phyloP scores from a whole-genome alignment of 306 rosid species.

The Castanea sativa region DNA sequence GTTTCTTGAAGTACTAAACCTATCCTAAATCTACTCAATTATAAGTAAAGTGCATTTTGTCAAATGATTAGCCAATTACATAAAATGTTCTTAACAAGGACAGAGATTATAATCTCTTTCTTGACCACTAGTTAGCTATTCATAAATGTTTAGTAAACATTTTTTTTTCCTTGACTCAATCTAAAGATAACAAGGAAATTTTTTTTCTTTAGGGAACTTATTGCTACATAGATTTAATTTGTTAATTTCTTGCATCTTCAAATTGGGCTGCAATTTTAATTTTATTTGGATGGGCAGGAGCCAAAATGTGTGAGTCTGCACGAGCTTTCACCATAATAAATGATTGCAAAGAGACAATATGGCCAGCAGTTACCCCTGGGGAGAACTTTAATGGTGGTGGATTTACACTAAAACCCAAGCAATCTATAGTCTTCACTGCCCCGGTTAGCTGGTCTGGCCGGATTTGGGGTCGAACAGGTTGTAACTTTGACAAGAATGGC shows the following conservation, averaged over 20 bases:
- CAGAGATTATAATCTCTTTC: not conserved
- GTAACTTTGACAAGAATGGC: slow-evolving; percentile 71
- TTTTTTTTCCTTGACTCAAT: too few species aligned
- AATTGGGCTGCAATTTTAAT: not conserved
- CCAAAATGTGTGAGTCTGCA: slow-evolving; percentile 45
- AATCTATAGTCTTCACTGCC: slow-evolving; percentile 53
- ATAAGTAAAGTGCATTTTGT: too few species aligned
- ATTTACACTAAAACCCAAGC: slow-evolving; percentile 56
- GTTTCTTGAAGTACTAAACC: too few species aligned
- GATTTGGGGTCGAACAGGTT: slow-evolving; percentile 93
- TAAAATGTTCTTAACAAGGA: too few species aligned
- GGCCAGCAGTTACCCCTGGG: slow-evolving; percentile 80
- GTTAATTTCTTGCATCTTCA: not conserved
- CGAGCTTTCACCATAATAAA: slow-evolving; percentile 73
- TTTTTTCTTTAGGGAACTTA: too few species aligned
- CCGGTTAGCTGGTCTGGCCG: slow-evolving; percentile 77
- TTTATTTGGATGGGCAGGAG: slow-evolving; percentile 34
- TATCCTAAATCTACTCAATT: too few species aligned
- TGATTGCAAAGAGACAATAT: slow-evolving; percentile 76
- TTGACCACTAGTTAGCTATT: too few species aligned
- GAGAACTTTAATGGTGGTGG: slow-evolving; percentile 78
- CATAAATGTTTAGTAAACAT: too few species aligned
- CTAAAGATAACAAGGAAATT: too few species aligned
- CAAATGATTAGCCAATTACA: too few species aligned
- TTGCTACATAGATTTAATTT: not conserved